Base-by-base conservation (phyloP, 2,329 filamentous ascomycete genomes). In the Clonostachys rosea region DNA sequence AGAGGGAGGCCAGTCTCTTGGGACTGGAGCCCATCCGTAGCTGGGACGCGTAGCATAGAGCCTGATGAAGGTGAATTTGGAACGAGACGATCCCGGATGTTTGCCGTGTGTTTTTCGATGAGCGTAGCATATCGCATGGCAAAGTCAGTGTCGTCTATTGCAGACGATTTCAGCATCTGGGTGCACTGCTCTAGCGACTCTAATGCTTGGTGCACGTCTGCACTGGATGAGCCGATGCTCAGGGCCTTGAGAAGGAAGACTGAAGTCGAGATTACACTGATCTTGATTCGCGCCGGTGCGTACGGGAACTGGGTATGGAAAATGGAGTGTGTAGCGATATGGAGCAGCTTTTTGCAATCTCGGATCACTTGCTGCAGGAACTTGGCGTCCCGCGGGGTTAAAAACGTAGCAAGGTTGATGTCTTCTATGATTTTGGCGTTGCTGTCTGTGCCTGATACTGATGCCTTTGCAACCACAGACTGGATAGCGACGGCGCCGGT, bases 111-210 rank as follows among this genome's bases (percentile, higher is more conserved):
- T 18, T 52, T 56, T 16, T 56, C 56, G 8, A 57, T 48, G 10
- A 58, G 50, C 11, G 55, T 44, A 1, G 55, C 56, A 35, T 58
- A 58, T 37, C 55, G 49, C 30, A 58, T 36, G 0, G 55, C 48
- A 45, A 58, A 58, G 12, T 58, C 56, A 55, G 57, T 57, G 3
- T 58, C 56, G 30, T 58, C 56, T 3, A 50, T 47, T 1, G 54
- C 49, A 0, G 46, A 54, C 0, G 39, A 43, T 13, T 49, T 52
- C 1, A 58, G 47, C 1, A 49, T 49, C 2, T 41, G 42, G 0
- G 48, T 56, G n/a, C 54, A 56, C 20, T 49, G 50, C 5, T 57
- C 52, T 10, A 57, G 30, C 1, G 49, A 43, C 3, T 37, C 42
- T 4, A 57, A n/a, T 30, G 24, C 24, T 10, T 30, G 8, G 24